Evolutionary conservation across 1,284 basidiomycete species (phyloP).

Genomic region (Puccinia coronata): DNA sequence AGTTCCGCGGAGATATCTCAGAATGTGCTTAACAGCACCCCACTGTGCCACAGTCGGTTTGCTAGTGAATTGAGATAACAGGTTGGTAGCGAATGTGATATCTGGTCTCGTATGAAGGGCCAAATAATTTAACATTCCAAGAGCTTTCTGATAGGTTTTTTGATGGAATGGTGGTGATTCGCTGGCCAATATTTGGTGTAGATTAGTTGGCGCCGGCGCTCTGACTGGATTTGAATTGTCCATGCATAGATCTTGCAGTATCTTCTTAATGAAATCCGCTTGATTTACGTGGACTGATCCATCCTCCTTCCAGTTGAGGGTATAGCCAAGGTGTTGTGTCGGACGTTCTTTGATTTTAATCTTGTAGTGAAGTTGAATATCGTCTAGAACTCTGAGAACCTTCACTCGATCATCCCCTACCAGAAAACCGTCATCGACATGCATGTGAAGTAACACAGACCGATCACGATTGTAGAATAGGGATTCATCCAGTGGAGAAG

Average conservation of each 20-base stretch:
- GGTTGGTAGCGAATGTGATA: neutral
- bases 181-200: neutral
- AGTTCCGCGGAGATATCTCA: neutral
- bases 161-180: neutral
- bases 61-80: too few species aligned
- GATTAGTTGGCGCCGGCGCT: too few species aligned
- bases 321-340: too few species aligned
- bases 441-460: neutral
- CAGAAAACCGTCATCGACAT: conserved; percentile 5
- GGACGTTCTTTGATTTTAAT: too few species aligned
- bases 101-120: conserved; percentile 8
- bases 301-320: too few species aligned
- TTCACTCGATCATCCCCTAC: neutral
- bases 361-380: too few species aligned
- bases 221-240: too few species aligned
- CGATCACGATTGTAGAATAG: too few species aligned
- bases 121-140: conserved; percentile 22
- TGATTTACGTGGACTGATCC: too few species aligned
- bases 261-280: neutral
- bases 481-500: neutral
- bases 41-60: too few species aligned
- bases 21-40: neutral
- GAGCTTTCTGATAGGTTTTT: neutral
- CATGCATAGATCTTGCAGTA: neutral
- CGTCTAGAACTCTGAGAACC: neutral